Evolutionary conservation across 2,329 filamentous ascomycete species (phyloP).

Genomic region (Trichoderma simmonsii): DNA sequence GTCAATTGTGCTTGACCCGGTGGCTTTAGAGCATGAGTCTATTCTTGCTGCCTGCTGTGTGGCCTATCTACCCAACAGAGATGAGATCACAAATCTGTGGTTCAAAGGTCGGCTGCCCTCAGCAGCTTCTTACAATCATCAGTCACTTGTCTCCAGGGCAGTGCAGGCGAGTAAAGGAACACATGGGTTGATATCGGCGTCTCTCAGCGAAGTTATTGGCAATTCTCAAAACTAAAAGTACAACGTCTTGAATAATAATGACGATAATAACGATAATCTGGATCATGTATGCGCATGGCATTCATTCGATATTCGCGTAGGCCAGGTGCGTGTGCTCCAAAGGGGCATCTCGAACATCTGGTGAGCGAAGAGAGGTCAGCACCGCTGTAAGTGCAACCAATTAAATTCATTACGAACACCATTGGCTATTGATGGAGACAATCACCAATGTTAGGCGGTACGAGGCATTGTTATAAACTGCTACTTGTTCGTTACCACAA

Average conservation of each 20-base stretch:
- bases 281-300: not conserved
- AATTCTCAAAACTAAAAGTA: not conserved
- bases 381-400: not conserved
- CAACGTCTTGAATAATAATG: not conserved
- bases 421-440: not conserved
- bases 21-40: conserved; percentile 72
- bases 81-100: conserved; percentile 95
- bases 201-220: conserved; percentile 36
- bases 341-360: not conserved
- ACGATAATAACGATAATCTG: conserved; percentile 10
- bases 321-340: not conserved
- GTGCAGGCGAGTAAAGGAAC: conserved; percentile 41
- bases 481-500: not conserved
- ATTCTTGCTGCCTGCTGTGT: conserved; percentile 84
- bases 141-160: conserved; percentile 38
- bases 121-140: conserved; percentile 34
- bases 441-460: not conserved
- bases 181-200: conserved; percentile 30
- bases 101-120: conserved; percentile 67
- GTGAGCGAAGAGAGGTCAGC: not conserved
- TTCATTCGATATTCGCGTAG: not conserved
- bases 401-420: not conserved
- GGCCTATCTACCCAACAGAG: conserved; percentile 78
- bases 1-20: conserved; percentile 71
- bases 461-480: not conserved